Base-by-base conservation (phyloP, 495 filamentous ascomycete species). In the Hapsidospora chrysogenum region DNA sequence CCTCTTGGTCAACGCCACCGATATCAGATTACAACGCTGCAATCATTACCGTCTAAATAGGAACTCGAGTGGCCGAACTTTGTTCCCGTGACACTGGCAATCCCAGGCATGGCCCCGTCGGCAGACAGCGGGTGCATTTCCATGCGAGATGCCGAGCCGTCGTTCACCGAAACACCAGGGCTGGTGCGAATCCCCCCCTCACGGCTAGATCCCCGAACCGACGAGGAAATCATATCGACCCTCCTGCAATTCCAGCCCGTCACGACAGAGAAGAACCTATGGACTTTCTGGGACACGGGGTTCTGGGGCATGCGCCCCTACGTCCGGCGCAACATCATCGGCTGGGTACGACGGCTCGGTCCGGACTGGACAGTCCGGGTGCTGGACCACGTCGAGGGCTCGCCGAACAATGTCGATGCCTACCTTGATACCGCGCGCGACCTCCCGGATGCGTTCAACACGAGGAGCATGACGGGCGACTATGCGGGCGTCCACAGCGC, bases 201-300 rank as follows among this genome's bases (percentile, higher is more conserved):
- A n/a, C n/a, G n/a, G n/a, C 31, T n/a, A 11, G 31, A 33, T 13
- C 18, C 15, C 15, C 31, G 31, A 3, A 37, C 37, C 13, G 49
- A 52, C 26, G 49, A 41, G 1, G 46, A 52, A 33, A 49, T 52
- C 17, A 40, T 36, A 11, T 22, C 35, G 27, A 46, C 41, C 43
- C 43, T 52, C 13, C 41, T 41, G 38, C 31, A 38, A 14, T 41
- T 38, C 47, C 14, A 33, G 7, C 9, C 31, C 9, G 18, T 33
- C 17, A 33, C 7, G 10, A 14, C 17, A 6, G 57, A 61, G 29
- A 61, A 56, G 42, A 63, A 63, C 39, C 40, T 63, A 22, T 63
- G 59, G 59, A 46, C 54, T 3, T 63, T 47, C 41, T 63, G 59
- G 59, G 48, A 61, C 37, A 35, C 45, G 2, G 59, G 57, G 0